Evolutionary conservation across 2,329 filamentous ascomycete genomes (phyloP).

Genomic region (Colletotrichum sp.): DNA sequence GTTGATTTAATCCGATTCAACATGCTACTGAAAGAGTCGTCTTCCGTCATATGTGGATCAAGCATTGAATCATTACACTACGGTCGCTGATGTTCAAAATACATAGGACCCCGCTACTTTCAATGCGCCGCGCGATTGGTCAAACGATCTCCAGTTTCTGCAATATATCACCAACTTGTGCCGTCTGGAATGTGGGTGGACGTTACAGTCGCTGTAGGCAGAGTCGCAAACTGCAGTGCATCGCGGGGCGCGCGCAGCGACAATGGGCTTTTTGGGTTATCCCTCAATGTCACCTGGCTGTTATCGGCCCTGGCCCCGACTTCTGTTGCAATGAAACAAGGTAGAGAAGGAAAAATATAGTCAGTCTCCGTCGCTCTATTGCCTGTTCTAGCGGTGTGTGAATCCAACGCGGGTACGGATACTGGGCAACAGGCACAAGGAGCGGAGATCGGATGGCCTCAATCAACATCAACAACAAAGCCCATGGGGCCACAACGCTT

Average conservation of each 20-base stretch:
- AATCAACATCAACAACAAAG: not conserved
- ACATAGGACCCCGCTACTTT: not conserved
- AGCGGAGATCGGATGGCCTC: not conserved
- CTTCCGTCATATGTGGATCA: not conserved
- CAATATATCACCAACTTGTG: constrained; percentile 5
- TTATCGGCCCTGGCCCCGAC: not conserved
- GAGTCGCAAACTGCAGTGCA: not conserved
- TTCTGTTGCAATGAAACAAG: not conserved
- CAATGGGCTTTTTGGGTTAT: not conserved
- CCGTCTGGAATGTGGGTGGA: not conserved
- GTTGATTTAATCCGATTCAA: not conserved
- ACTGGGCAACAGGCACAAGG: not conserved
- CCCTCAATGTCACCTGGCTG: not conserved
- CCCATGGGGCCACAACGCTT: not conserved
- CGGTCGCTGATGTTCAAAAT: not conserved
- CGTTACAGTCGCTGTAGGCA: not conserved
- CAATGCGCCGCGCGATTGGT: not conserved
- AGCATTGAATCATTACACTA: not conserved
- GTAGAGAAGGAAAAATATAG: not conserved
- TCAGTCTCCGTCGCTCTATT: not conserved
- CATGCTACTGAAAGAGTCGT: not conserved
- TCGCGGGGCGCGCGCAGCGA: not conserved
- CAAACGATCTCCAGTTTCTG: not conserved
- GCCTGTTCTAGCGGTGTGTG: not conserved
- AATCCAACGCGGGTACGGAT: not conserved